Evolutionary conservation across 352 stramenopile species (phyloP).

Genomic region (Globisporangium cederbergense): DNA sequence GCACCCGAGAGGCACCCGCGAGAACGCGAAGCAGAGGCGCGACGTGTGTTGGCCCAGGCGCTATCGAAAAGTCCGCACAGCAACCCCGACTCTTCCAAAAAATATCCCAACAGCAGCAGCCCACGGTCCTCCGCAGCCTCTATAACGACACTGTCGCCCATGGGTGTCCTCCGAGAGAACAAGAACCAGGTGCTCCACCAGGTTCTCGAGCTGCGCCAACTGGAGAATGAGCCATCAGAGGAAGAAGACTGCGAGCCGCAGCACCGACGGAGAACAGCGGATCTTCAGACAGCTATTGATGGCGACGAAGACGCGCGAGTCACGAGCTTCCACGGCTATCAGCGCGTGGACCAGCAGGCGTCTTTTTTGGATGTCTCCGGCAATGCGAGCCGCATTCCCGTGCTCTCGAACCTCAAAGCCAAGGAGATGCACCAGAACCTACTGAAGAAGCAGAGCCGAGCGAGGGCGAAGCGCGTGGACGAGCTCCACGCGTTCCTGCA

Average conservation of each 20-base stretch:
- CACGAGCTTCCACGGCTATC: constrained; percentile 24
- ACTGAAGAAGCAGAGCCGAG: constrained; percentile 20
- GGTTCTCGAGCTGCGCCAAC: neutral
- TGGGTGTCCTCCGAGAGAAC: constrained; percentile 6
- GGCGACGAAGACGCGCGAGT: constrained; percentile 1
- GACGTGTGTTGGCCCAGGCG: constrained; percentile 29
- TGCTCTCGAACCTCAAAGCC: constrained; percentile 15
- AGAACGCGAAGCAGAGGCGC: constrained; percentile 36
- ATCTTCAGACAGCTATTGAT: neutral
- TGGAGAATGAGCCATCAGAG: neutral
- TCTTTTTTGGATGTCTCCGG: constrained; percentile 28
- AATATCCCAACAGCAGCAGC: neutral
- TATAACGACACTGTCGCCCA: constrained; percentile 1
- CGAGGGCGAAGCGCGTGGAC: constrained; percentile 17
- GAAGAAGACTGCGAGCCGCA: constrained; percentile 12
- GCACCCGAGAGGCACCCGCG: constrained; percentile 21
- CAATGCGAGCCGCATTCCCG: constrained; percentile 22
- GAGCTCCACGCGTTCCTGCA: constrained; percentile 25
- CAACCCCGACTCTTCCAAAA: neutral
- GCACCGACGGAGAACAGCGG: constrained; percentile 3
- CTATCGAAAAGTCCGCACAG: constrained; percentile 14
- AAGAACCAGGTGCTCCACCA: constrained; percentile 11
- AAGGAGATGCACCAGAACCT: constrained; percentile 18
- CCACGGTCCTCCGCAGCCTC: neutral
- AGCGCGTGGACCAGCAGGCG: constrained; percentile 7